Conservation (phyloP, 139 green algal species). For the Tetradesmus obliquus region DNA sequence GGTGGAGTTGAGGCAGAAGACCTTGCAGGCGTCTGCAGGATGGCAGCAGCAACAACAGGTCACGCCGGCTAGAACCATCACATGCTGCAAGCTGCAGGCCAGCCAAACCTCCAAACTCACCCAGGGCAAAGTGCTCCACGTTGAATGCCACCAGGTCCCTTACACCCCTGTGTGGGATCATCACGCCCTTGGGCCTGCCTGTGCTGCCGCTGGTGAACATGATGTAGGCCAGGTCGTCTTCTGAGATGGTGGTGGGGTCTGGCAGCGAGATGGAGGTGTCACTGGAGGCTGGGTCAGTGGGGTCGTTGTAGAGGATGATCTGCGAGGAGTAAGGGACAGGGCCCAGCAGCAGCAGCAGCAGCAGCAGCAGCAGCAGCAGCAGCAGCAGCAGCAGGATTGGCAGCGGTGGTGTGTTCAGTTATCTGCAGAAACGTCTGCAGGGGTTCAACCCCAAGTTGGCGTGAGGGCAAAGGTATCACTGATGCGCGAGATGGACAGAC, state of each 20-base stretch:
- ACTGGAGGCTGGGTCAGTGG: background rate
- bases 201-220: conserved; percentile 33
- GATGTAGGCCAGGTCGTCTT: background rate
- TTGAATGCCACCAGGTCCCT: conserved; percentile 45
- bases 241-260: background rate
- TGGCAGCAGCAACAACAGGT: background rate
- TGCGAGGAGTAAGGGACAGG: background rate
- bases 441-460: background rate
- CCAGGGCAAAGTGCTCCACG: background rate
- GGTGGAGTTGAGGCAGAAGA: background rate
- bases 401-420: background rate
- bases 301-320: background rate
- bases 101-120: background rate
- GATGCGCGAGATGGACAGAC: too few relatives aligned
- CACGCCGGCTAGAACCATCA: too few relatives aligned
- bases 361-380: background rate
- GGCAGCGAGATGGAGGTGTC: background rate
- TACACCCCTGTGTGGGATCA: background rate
- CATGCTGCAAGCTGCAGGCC: too few relatives aligned
- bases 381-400: background rate
- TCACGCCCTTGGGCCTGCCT: conserved; percentile 11
- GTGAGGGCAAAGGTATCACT: background rate
- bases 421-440: background rate
- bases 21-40: background rate
- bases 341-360: background rate